Evolutionary conservation across 495 filamentous ascomycete genomes (phyloP), one percentile per base, ranked within the genome.

Genomic region (Chaetomidium leptoderma): DNA sequence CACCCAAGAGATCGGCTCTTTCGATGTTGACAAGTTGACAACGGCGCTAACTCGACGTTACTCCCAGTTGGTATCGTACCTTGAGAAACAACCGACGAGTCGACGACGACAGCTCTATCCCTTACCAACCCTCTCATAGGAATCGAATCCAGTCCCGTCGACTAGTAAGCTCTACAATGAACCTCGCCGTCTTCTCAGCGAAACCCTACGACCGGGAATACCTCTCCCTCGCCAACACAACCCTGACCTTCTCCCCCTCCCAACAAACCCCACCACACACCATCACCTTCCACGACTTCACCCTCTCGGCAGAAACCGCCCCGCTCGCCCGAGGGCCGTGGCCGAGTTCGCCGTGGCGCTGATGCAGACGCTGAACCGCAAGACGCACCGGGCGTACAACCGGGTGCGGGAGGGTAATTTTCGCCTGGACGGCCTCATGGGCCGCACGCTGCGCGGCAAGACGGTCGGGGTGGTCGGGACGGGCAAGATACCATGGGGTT

Each of bases 341-440:
- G 86, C 86, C 61, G 86, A 89, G 72, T 89, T 87, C 64, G 79
- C 86, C 19, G 74, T 87, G 16, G 81, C 84, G 9, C 76, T 89
- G 63, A 73, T 86, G 37, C 83, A 85, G 70, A 87, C 85, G 0
- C 74, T 88, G 26, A 87, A 88, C 63, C 83, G 86, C 19, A 83
- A 86, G 59, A 86, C 82, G 16, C 86, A 89, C 66, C 83, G 85
- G 23, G 81, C 86, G 6, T 89, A 85, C 70, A 87, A 82, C 66
- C 83, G 86, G 13, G 86, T 87, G 19, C 82, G 86, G 30, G 86
- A 89, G 69, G 83, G 83, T 17, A 88, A 89, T 63, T 89, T 88
- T 70, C 79, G 74, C 45, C 79, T 89, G 27, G 81, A 86, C 60
- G 79, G 86, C 1, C 73, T 89, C 13, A 74, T 87, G 11, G 86